Conservation (phyloP, 305 asterid genomes). For the Fraxinus greggii region DNA sequence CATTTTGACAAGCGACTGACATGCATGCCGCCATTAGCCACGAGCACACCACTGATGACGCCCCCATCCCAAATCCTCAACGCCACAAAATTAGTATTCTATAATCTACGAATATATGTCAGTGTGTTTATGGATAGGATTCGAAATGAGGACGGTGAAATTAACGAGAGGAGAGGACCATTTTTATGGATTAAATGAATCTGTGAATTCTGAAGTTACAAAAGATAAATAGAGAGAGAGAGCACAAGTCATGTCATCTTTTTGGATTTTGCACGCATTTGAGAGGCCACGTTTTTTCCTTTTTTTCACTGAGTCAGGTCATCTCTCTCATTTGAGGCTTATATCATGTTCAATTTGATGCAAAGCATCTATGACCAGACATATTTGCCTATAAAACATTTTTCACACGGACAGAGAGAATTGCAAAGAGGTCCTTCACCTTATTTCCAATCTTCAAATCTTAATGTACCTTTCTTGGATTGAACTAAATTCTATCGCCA, state of each 20-base stretch:
- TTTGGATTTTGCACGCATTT: background rate
- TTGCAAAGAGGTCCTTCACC: background rate
- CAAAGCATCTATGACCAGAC: conserved; percentile 32
- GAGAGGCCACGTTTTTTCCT: background rate
- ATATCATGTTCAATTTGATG: conserved; percentile 16
- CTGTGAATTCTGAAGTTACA: background rate
- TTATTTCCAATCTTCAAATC: background rate
- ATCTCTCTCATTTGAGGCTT: background rate
- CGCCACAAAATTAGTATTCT: background rate
- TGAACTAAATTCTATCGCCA: background rate
- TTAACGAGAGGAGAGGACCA: conserved; percentile 27
- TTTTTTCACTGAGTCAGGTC: background rate
- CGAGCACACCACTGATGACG: conserved; percentile 27
- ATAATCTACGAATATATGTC: background rate
- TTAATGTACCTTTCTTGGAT: background rate
- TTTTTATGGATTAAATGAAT: conserved; percentile 33
- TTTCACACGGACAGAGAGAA: background rate
- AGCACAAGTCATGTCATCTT: conserved; percentile 20
- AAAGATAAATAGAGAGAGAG: conserved; percentile 15
- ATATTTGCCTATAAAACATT: background rate
- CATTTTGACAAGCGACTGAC: conserved; percentile 48
- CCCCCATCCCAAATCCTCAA: background rate
- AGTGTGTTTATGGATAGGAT: background rate
- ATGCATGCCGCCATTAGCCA: conserved; percentile 51
- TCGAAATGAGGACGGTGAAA: conserved; percentile 32